phyloP scores from a whole-genome alignment of 2,329 filamentous ascomycete genomes.

The Venturiaceae sp. region DNA sequence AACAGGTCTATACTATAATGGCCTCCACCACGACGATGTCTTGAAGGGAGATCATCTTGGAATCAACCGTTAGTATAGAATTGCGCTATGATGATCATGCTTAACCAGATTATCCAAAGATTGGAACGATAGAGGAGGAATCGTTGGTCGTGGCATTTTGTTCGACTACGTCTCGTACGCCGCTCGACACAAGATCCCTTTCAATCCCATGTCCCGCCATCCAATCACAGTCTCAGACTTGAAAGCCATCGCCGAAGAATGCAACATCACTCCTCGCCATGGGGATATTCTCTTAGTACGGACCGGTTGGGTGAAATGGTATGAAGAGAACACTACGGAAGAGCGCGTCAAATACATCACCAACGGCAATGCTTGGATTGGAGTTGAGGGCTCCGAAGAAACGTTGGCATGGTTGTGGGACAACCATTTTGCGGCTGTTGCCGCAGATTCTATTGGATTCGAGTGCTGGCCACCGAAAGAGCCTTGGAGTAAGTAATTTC shows the following conservation, averaged over 20 bases:
- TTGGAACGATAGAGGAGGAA: constrained; percentile 31
- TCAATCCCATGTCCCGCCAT: constrained; percentile 42
- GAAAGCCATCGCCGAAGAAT: constrained; percentile 32
- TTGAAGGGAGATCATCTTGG: constrained; percentile 1
- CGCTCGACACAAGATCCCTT: constrained; percentile 42
- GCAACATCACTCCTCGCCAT: constrained; percentile 31
- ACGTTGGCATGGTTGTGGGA: constrained; percentile 50
- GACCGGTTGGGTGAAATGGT: constrained; percentile 7
- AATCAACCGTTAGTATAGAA: no score
- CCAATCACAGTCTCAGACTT: constrained; percentile 35
- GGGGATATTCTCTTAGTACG: constrained; percentile 37
- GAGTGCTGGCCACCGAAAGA: constrained; percentile 29
- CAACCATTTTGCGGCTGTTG: constrained; percentile 45
- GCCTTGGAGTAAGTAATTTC: neutral
- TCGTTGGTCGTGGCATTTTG: constrained; percentile 42
- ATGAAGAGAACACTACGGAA: constrained; percentile 5
- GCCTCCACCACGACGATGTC: constrained; percentile 4
- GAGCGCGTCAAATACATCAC: neutral
- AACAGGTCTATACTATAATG: constrained; percentile 8
- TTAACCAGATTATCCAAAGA: no score
- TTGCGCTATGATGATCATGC: constrained; percentile 21
- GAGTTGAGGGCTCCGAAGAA: constrained; percentile 32
- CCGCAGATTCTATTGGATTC: constrained; percentile 45
- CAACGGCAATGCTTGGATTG: constrained; percentile 1
- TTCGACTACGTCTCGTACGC: constrained; percentile 51